Evolutionary conservation across 1,284 basidiomycete species (phyloP).

Genomic region (Phellopilus nigrolimitatus): DNA sequence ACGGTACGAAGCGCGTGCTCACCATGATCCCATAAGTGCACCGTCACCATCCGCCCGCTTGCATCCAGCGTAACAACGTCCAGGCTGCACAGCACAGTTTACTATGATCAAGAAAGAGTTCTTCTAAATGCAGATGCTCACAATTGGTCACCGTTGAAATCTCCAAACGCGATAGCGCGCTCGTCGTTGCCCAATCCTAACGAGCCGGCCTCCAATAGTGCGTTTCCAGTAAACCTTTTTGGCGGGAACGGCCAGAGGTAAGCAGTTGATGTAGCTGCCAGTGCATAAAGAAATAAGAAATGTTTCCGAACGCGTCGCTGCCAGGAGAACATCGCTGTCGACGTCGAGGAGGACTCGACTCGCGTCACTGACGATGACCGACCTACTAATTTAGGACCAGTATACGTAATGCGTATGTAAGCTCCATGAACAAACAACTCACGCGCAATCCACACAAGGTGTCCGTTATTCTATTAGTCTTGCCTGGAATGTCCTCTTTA

Average conservation of each 20-base stretch:
- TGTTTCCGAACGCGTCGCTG: conserved; percentile 12
- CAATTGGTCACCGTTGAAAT: conserved; percentile 96
- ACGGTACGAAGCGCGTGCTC: neutral
- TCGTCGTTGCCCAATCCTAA: conserved; percentile 73
- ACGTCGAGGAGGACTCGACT: neutral
- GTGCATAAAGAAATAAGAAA: neutral
- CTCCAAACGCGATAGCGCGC: conserved; percentile 84
- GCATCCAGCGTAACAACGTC: conserved; percentile 76
- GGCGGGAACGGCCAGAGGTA: conserved; percentile 77
- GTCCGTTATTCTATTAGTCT: too few relatives aligned
- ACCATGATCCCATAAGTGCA: conserved; percentile 88
- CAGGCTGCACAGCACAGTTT: conserved; percentile 43
- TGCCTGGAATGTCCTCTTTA: too few relatives aligned
- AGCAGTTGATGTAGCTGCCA: neutral
- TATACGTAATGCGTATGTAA: too few relatives aligned
- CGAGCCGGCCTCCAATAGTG: conserved; percentile 75
- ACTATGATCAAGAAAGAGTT: too few relatives aligned
- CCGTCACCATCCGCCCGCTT: conserved; percentile 67
- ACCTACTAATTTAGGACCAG: too few relatives aligned
- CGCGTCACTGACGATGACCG: too few relatives aligned
- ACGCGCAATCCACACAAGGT: too few relatives aligned
- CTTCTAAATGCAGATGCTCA: conserved; percentile 38
- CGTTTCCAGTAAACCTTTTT: conserved; percentile 84
- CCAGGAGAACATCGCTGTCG: conserved; percentile 12
- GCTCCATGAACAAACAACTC: too few relatives aligned